Evolutionary conservation across 257 asterid species (phyloP), one percentile per base, ranked within the genome.

Genomic region (Nyctanthes arbortristis): DNA sequence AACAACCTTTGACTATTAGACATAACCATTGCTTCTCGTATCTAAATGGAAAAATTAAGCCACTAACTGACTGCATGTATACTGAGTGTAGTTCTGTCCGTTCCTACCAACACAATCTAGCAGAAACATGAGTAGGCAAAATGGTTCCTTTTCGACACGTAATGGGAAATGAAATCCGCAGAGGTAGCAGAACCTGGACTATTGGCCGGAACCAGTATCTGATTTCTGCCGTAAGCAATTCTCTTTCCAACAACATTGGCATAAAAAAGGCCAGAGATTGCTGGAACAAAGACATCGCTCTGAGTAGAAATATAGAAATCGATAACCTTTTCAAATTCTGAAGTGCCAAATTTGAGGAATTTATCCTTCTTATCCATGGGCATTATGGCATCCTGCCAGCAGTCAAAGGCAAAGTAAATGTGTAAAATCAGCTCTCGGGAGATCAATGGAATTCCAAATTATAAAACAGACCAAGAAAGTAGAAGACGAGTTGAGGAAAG

Each of bases 41-140:
- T 22, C n/a, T 43, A 43, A 43, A 43, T 43, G 10, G 24, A 5
- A 43, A 43, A 43, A 43, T 16, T 16, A 43, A 43, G 22, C 10
- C n/a, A n/a, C 54, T 43, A 43, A 43, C 54, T 43, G 54, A 20
- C 14, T n/a, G 54, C n/a, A n/a, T 16, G 14, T 9, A 4, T 16
- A 43, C 54, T 14, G n/a, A 43, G 54, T 37, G 33, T 3, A 5
- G 37, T 36, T 63, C 33, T 11, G 29, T n/a, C n/a, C n/a, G n/a
- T n/a, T n/a, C n/a, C n/a, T n/a, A n/a, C n/a, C n/a, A n/a, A n/a
- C 34, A 12, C 33, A 69, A 65, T 49, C 83, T 86, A 88, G 84
- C 96, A 89, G 66, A 82, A 89, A 69, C 97, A 91, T 3, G 96
- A 82, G 71, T 89, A 88, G 14, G 95, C 97, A n/a, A n/a, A n/a